phyloP scores from a whole-genome alignment of 1,139 yeast genomes.

The Arxiozyma slooffiae region DNA sequence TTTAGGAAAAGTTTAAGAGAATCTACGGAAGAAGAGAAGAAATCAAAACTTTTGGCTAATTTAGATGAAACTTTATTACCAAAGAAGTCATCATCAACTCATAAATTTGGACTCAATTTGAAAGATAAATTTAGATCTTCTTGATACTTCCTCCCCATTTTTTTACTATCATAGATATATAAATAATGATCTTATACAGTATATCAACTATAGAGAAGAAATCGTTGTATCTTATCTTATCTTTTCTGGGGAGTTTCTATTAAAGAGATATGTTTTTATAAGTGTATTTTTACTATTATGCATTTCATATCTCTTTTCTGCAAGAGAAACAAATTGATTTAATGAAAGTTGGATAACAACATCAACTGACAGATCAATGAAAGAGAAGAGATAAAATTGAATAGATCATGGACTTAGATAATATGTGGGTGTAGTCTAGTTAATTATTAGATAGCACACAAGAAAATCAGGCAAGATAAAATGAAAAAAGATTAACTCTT shows the following conservation, averaged over 20 bases:
- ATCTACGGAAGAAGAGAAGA: conserved; percentile 2
- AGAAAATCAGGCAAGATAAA: too few relatives aligned
- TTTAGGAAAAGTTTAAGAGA: conserved; percentile 27
- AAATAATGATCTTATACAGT: neutral
- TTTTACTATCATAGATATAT: neutral
- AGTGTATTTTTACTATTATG: neutral
- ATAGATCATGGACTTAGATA: neutral
- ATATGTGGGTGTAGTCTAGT: too few relatives aligned
- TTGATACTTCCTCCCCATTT: neutral
- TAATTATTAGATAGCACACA: neutral
- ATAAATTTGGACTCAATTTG: conserved; percentile 7
- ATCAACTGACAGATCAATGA: too few relatives aligned
- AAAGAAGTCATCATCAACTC: conserved; percentile 13
- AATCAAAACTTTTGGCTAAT: conserved; percentile 9
- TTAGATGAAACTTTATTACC: conserved; percentile 11
- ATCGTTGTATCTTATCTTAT: neutral
- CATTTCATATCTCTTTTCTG: too few relatives aligned
- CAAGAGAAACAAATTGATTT: too few relatives aligned
- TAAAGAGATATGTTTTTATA: too few relatives aligned
- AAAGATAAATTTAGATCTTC: conserved; percentile 1
- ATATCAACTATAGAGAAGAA: neutral
- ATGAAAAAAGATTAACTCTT: too few relatives aligned
- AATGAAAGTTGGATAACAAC: too few relatives aligned
- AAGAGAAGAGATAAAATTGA: neutral
- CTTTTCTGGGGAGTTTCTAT: too few relatives aligned